These are phyloP conservation scores for Tothia fuscella DNA, from an alignment of 2,329 filamentous ascomycete species.

Conservation along the genomic window DNA sequence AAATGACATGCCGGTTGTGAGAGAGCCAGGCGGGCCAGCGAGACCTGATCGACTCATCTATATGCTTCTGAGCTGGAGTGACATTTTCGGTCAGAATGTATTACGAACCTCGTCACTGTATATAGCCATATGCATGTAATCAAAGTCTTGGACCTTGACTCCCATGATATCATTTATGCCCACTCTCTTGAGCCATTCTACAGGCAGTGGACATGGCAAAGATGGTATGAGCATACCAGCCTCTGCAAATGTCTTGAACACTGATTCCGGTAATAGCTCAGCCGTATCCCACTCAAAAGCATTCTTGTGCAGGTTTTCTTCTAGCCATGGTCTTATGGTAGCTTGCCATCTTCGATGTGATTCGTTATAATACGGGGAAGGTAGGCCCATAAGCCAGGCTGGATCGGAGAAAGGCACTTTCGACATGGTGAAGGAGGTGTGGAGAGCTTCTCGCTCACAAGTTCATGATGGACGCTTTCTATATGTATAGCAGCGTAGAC, in stretches of 20 bases:
- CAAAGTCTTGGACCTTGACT: conserved; percentile 60
- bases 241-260: conserved; percentile 52
- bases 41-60: conserved; percentile 55
- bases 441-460: no score
- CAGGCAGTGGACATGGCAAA: conserved; percentile 56
- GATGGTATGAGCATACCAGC: conserved; percentile 60
- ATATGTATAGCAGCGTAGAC: no score
- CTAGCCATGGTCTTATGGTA: conserved; percentile 53
- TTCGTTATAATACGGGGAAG: conserved; percentile 58
- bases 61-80: conserved; percentile 18
- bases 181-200: conserved; percentile 52
- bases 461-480: no score
- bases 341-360: conserved; percentile 57
- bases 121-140: conserved; percentile 45
- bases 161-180: conserved; percentile 57
- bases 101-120: conserved; percentile 9
- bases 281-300: conserved; percentile 59
- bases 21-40: conserved; percentile 48
- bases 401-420: conserved; percentile 59
- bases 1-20: conserved; percentile 62
- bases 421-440: conserved; percentile 4
- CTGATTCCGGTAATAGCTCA: conserved; percentile 49
- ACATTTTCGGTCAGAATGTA: neutral
- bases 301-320: conserved; percentile 48
- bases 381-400: conserved; percentile 56